phyloP scores from a whole-genome alignment of 305 asterid genomes.

The Solanum hybrid region DNA sequence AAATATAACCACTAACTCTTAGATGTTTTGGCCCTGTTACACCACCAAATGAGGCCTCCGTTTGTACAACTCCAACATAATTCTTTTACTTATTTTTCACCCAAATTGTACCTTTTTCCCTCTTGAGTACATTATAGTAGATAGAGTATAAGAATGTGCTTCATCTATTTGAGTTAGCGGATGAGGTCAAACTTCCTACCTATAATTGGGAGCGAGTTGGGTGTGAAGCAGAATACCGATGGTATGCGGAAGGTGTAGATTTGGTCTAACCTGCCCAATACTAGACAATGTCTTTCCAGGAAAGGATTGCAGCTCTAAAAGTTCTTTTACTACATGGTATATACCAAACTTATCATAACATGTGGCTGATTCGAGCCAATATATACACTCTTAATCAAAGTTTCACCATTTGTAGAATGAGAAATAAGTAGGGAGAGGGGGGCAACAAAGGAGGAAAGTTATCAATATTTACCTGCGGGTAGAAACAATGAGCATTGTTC shows the following conservation, averaged over 20 bases:
- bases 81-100: background rate
- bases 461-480: constrained; percentile 57
- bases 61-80: background rate
- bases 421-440: background rate
- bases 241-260: background rate
- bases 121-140: background rate
- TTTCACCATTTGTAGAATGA: background rate
- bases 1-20: background rate
- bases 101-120: background rate
- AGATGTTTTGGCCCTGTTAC: background rate
- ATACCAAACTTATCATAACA: background rate
- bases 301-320: background rate
- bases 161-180: background rate
- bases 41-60: background rate
- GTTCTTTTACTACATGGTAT: background rate
- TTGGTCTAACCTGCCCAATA: background rate
- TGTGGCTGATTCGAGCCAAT: background rate
- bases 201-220: background rate
- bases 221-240: background rate
- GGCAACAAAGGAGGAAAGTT: background rate
- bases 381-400: background rate
- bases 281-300: background rate
- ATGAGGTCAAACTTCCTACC: background rate
- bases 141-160: background rate
- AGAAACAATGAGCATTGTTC: constrained; percentile 30